phyloP scores from a whole-genome alignment of 148 eudicot genomes.

The Camellia japonica region DNA sequence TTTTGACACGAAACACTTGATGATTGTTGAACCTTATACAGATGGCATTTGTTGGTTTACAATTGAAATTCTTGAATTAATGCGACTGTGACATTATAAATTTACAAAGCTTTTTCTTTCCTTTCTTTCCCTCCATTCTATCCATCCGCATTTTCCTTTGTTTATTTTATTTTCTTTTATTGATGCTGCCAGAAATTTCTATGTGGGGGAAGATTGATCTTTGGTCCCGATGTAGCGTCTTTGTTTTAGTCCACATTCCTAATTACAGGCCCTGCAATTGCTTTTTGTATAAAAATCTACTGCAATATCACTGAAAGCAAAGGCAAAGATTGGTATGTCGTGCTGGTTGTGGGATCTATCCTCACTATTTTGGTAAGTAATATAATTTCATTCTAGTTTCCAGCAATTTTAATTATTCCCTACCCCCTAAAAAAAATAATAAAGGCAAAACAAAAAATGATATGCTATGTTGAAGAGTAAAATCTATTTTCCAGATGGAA shows the following conservation, averaged over 20 bases:
- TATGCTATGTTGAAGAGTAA: not conserved
- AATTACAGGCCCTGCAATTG: slow-evolving; percentile 66
- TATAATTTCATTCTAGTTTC: slow-evolving; percentile 1
- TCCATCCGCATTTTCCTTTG: not conserved
- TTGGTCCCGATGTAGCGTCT: slow-evolving; percentile 85
- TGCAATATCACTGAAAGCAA: slow-evolving; percentile 24
- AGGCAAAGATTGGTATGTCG: slow-evolving; percentile 55
- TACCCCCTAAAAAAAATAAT: not conserved
- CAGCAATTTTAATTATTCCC: not conserved
- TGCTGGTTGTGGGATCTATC: slow-evolving; percentile 47
- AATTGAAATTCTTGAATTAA: not conserved
- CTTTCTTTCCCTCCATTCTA: not conserved
- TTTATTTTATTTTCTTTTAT: not conserved
- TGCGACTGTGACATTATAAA: not conserved
- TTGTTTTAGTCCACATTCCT: slow-evolving; percentile 61
- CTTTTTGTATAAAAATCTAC: slow-evolving; percentile 60
- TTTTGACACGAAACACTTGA: not conserved
- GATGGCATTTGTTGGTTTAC: not conserved
- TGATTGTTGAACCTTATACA: not conserved
- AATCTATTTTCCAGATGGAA: not conserved
- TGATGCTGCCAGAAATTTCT: slow-evolving; percentile 58
- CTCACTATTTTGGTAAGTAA: slow-evolving; percentile 71
- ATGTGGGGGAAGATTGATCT: slow-evolving; percentile 80
- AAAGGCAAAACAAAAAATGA: not conserved
- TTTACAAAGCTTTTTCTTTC: slow-evolving; percentile 9